Conservation (phyloP, 148 eudicot species). For the Diospyros lotus region DNA sequence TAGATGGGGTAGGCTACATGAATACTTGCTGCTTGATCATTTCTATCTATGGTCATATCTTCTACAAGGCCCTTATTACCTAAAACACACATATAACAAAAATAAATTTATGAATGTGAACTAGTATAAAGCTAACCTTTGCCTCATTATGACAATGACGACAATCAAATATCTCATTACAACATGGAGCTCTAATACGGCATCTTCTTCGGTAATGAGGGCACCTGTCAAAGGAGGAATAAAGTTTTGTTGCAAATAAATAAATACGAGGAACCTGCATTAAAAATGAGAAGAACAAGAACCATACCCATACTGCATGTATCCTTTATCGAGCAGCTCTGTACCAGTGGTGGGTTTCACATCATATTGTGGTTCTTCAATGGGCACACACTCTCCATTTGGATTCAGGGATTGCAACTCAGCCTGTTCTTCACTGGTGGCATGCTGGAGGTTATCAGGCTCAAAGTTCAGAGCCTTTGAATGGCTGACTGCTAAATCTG, state of each 20-base stretch:
- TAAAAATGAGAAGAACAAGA: background rate
- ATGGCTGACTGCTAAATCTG: conserved; percentile 16
- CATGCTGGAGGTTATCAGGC: conserved; percentile 14
- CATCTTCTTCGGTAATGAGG: conserved; percentile 75
- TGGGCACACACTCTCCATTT: conserved; percentile 6
- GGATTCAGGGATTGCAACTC: conserved; percentile 11
- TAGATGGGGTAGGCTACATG: no score
- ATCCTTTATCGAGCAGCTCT: conserved; percentile 47
- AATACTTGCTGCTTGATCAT: no score
- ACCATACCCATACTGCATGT: conserved; percentile 70
- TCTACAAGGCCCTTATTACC: no score
- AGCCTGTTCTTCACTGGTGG: background rate
- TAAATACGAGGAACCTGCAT: background rate
- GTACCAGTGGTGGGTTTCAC: conserved; percentile 8
- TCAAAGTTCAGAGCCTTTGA: conserved; percentile 23
- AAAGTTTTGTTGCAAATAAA: background rate
- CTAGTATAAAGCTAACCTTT: conserved; percentile 44
- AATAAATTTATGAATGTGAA: background rate
- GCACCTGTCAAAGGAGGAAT: conserved; percentile 48
- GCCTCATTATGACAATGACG: conserved; percentile 91
- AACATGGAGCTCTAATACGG: conserved; percentile 81
- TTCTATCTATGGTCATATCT: no score
- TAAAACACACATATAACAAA: background rate
- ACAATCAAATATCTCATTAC: conserved; percentile 83
- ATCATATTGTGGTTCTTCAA: conserved; percentile 15